Conservation (phyloP, 768 basidiomycete species). For the Rhizopogon vesiculosus region DNA sequence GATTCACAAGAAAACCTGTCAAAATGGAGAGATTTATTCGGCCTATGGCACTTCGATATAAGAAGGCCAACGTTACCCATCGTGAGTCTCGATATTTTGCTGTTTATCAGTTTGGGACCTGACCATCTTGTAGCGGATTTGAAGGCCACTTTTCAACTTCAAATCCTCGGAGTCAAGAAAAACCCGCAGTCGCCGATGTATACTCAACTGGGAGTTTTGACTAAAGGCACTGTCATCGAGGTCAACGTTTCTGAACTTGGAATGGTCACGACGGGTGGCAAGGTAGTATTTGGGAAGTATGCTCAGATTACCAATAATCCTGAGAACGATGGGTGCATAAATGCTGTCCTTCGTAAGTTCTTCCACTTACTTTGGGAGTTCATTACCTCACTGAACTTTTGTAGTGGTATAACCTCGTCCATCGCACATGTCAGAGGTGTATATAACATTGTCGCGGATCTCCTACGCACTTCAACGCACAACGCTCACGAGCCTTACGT, state of each 20-base stretch:
- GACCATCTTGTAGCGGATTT: conserved; percentile 64
- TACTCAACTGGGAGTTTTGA: conserved; percentile 93
- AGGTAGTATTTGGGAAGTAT: conserved; percentile 91
- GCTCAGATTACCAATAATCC: conserved; percentile 93
- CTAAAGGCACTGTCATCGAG: conserved; percentile 97
- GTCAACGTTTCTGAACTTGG: conserved; percentile 99
- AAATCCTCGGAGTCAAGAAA: conserved; percentile 97
- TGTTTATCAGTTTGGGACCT: neutral
- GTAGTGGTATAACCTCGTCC: neutral
- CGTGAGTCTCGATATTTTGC: conserved; percentile 48
- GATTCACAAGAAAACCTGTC: conserved; percentile 96
- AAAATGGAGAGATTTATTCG: conserved; percentile 98
- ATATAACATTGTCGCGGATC: neutral
- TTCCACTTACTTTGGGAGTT: neutral
- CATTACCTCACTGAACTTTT: neutral
- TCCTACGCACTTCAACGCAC: neutral
- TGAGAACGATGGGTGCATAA: conserved; percentile 96
- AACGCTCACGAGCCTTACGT: too few species aligned
- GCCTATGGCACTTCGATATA: conserved; percentile 96
- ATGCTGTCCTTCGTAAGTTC: conserved; percentile 82
- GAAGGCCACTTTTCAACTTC: conserved; percentile 98
- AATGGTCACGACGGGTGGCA: conserved; percentile 95
- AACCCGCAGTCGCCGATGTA: conserved; percentile 99
- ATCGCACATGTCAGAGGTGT: neutral
- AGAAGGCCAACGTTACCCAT: conserved; percentile 98